A percentile compares a stretch with the other conserved stretches of the same genome.
Conservation (phyloP, 768 basidiomycete species). For the Hericium coralloides region DNA sequence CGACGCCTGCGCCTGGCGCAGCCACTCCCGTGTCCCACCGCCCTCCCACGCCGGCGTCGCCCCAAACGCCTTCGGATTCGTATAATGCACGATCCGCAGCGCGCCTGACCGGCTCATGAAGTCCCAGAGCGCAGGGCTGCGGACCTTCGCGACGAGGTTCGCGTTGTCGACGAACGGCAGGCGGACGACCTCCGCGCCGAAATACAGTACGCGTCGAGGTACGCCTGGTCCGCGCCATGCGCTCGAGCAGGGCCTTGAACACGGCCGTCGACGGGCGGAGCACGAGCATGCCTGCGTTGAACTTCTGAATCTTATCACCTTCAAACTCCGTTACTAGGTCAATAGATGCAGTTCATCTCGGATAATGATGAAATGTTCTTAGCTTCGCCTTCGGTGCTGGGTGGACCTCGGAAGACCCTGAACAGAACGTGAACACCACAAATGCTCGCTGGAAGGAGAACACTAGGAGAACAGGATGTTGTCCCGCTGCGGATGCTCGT, state of each 20-base stretch:
- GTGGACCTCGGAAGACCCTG: too few relatives aligned
- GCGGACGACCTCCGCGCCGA: slow-evolving; percentile 23
- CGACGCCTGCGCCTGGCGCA: slow-evolving; percentile 14
- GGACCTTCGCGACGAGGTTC: slow-evolving; percentile 30
- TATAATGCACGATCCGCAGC: slow-evolving; percentile 32
- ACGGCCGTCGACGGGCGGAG: slow-evolving; percentile 23
- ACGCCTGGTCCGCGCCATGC: slow-evolving; percentile 30
- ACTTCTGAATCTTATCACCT: background rate
- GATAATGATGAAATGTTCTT: too few relatives aligned
- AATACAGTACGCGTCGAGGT: slow-evolving; percentile 33
- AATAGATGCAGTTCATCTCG: too few relatives aligned
- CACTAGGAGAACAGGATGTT: too few relatives aligned
- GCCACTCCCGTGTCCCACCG: background rate
- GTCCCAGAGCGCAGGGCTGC: slow-evolving; percentile 25
- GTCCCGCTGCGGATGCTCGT: too few relatives aligned
- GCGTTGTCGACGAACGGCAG: slow-evolving; percentile 35
- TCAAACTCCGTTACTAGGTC: too few relatives aligned
- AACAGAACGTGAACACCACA: too few relatives aligned
- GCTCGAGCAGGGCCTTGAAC: slow-evolving; percentile 23
- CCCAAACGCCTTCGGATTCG: slow-evolving; percentile 24
- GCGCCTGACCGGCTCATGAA: slow-evolving; percentile 18
- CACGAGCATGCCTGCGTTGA: slow-evolving; percentile 33
- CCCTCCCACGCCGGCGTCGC: slow-evolving; percentile 4
- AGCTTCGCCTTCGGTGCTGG: too few relatives aligned
- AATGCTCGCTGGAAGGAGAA: background rate